phyloP scores from a whole-genome alignment of 345 rosid genomes.

The Boechera stricta region DNA sequence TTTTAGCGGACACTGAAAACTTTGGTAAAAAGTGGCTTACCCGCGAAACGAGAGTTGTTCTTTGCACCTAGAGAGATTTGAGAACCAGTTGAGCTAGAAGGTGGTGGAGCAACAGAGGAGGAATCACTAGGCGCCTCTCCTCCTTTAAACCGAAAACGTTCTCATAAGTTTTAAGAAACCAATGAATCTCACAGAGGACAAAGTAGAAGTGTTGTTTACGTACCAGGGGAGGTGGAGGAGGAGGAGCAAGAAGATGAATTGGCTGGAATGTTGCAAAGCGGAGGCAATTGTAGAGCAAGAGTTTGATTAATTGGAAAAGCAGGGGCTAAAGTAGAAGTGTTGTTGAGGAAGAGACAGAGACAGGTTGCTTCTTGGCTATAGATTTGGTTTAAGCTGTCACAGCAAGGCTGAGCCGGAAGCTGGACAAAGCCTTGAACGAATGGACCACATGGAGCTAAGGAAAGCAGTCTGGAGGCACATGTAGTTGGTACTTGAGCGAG shows the following conservation, averaged over 20 bases:
- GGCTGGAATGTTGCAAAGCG: constrained; percentile 57
- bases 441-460: constrained; percentile 71
- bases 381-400: constrained; percentile 66
- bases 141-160: constrained; percentile 34
- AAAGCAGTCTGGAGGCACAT: constrained; percentile 63
- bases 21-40: constrained; percentile 39
- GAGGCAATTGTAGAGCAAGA: constrained; percentile 65
- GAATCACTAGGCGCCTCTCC: constrained; percentile 41
- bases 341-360: constrained; percentile 72
- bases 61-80: constrained; percentile 53
- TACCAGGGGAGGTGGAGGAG: constrained; percentile 47
- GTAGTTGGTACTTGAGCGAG: constrained; percentile 53
- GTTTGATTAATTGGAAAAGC: constrained; percentile 72
- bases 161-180: constrained; percentile 1
- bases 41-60: constrained; percentile 52
- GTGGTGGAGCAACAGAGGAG: constrained; percentile 50
- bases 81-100: constrained; percentile 49
- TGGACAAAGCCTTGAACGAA: constrained; percentile 67
- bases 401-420: constrained; percentile 64
- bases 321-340: constrained; percentile 48
- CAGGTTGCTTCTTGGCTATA: constrained; percentile 61
- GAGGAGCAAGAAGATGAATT: constrained; percentile 60
- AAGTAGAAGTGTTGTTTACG: background rate
- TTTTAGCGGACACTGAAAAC: constrained; percentile 9
- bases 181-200: constrained; percentile 5